phyloP scores from a whole-genome alignment of 441 rosid species.

The Adansonia gregorii region DNA sequence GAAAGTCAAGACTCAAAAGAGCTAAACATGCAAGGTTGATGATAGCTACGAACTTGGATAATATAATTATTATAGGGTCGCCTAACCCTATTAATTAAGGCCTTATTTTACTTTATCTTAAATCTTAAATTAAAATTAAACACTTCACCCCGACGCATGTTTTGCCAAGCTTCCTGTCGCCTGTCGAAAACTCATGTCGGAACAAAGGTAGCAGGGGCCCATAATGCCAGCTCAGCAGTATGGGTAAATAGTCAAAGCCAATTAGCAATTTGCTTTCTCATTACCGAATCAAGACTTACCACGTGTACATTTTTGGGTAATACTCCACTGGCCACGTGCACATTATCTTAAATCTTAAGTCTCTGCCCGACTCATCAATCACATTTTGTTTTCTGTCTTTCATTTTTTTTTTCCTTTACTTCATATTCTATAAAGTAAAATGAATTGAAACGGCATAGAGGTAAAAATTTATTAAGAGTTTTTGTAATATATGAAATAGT shows the following conservation, averaged over 20 bases:
- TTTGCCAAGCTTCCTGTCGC: conserved; percentile 33
- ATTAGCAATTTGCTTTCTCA: background rate
- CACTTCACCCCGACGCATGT: conserved; percentile 3
- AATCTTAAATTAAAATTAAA: background rate
- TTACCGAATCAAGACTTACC: conserved; percentile 21
- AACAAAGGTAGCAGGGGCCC: conserved; percentile 46
- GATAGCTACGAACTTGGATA: background rate
- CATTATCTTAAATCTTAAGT: too few species aligned
- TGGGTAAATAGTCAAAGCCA: background rate
- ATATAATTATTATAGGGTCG: conserved; percentile 19
- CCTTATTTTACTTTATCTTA: background rate
- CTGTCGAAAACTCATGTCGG: conserved; percentile 39
- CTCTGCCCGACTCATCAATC: too few species aligned
- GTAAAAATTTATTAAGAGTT: too few species aligned
- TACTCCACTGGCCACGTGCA: background rate
- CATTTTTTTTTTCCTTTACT: too few species aligned
- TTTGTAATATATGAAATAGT: too few species aligned
- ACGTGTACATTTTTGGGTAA: conserved; percentile 18
- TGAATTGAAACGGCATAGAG: too few species aligned
- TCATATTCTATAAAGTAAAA: too few species aligned
- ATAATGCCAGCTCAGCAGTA: conserved; percentile 27
- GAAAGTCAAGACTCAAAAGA: background rate
- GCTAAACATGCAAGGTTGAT: background rate
- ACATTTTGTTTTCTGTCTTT: too few species aligned
- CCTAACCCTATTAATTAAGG: conserved; percentile 29